Conservation (phyloP, 2,329 filamentous ascomycete genomes). For the Talaromyces pinophilus region DNA sequence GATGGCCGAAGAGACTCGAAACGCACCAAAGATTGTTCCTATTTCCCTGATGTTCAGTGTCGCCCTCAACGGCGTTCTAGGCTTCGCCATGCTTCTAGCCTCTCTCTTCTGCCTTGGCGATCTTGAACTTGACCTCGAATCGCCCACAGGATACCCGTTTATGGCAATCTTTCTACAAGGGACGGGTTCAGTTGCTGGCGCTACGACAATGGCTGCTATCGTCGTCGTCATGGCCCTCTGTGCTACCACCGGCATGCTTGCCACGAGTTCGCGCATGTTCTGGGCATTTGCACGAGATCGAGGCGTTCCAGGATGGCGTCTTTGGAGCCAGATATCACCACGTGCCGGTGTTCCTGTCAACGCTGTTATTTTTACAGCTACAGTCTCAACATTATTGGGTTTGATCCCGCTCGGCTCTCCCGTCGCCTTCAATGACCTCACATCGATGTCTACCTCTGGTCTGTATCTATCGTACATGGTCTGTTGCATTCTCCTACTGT, state of each 20-base stretch:
- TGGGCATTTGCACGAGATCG: constrained; percentile 43
- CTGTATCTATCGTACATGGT: constrained; percentile 55
- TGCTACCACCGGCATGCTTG: constrained; percentile 31
- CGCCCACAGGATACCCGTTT: constrained; percentile 57
- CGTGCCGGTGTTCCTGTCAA: constrained; percentile 31
- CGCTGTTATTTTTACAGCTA: constrained; percentile 31
- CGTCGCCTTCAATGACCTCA: constrained; percentile 53
- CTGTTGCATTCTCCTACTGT: constrained; percentile 47
- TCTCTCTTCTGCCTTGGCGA: constrained; percentile 58
- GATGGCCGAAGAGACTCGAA: constrained; percentile 45
- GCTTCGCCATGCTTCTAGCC: constrained; percentile 57
- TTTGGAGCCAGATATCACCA: constrained; percentile 30
- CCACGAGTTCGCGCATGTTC: constrained; percentile 32
- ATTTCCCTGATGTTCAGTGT: constrained; percentile 53
- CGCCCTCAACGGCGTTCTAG: constrained; percentile 54
- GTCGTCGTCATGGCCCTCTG: constrained; percentile 31
- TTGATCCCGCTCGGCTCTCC: constrained; percentile 55
- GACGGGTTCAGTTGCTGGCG: constrained; percentile 32
- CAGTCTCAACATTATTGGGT: constrained; percentile 40
- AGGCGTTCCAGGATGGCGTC: constrained; percentile 36
- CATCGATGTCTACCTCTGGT: constrained; percentile 49
- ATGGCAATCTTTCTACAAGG: constrained; percentile 57
- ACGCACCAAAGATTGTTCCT: constrained; percentile 55
- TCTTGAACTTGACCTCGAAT: constrained; percentile 46
- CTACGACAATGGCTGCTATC: constrained; percentile 30